Base-by-base conservation (phyloP, 163 green algal species). In the Chlorella variabilis region DNA sequence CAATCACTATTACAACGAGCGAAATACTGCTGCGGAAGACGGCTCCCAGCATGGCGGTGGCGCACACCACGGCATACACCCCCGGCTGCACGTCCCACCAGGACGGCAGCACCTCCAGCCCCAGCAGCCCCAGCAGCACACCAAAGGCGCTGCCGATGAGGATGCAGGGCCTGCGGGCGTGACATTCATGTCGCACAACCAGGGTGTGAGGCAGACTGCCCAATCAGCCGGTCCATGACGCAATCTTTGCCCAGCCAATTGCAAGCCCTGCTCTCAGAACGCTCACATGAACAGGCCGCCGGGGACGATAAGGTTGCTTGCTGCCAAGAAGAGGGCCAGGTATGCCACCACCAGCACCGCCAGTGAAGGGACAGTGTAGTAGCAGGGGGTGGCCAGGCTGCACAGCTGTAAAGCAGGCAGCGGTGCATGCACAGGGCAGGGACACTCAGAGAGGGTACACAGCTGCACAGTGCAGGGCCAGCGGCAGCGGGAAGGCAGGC, bases 1-100 rank as follows among this genome's bases (percentile, higher is more conserved):
- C 96, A 45, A 98, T 91, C 73, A 98, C 89, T 71, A 98, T 93
- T 27, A 98, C 94, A 31, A 98, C 89, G 36, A 98, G 92, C 1
- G 89, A 95, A 71, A 98, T 96, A 77, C 88, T 92, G 21, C 87
- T 92, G 33, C 93, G 84, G 86, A 98, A 97, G 36, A 97, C 92
- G 33, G 93, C 93, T 1, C 87, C 94, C 36, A 98, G 87, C 75
- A 93, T 89, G 13, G 92, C 92, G 7, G 94, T 93, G 41, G 90
- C 94, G 38, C 92, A 92, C 58, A 97, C 89, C 38, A 98, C 84
- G 20, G 92, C 93, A 78, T 97, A 98, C 58, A 98, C 68, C 18
- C 95, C 94, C 23, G 94, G 93, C 87, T 94, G 90, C 36, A 98
- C 89, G 83, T 95, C 91, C 42, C 94, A 63, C 82, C 84, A 65